Conservation (phyloP, 805 yeast species). For the Candida patagonica region DNA sequence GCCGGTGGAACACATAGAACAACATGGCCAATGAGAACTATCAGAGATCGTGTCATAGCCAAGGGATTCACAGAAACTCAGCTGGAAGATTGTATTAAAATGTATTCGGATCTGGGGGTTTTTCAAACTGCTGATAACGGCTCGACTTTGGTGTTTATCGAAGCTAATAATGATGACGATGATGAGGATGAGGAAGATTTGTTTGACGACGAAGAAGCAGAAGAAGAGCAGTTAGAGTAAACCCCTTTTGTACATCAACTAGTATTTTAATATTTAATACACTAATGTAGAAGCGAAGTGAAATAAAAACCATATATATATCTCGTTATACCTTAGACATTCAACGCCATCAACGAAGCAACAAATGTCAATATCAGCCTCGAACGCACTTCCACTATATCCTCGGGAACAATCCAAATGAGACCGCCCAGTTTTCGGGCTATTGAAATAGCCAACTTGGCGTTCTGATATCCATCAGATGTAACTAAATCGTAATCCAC, state of each 20-base stretch:
- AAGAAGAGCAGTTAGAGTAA: no score
- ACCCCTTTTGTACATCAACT: no score
- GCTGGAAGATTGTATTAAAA: conserved; percentile 63
- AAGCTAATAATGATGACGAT: conserved; percentile 5
- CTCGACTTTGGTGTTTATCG: conserved; percentile 13
- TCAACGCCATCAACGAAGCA: conserved; percentile 83
- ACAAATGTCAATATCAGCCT: conserved; percentile 89
- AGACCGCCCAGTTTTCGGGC: conserved; percentile 97
- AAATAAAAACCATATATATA: no score
- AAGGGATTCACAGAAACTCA: conserved; percentile 80
- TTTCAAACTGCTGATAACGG: conserved; percentile 70
- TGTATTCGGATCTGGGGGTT: conserved; percentile 61
- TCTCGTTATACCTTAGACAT: no score
- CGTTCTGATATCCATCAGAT: conserved; percentile 87
- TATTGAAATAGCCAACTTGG: conserved; percentile 92
- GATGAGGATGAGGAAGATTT: neutral
- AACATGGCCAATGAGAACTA: conserved; percentile 36
- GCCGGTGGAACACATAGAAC: conserved; percentile 29
- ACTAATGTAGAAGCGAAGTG: neutral
- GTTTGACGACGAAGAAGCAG: no score
- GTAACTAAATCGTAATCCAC: conserved; percentile 91
- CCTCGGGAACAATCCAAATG: conserved; percentile 99
- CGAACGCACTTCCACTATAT: conserved; percentile 90
- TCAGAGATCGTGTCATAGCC: conserved; percentile 58
- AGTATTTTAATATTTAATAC: conserved; percentile 1